phyloP scores from a whole-genome alignment of 306 rosid genomes.

The Quercus mongolica region DNA sequence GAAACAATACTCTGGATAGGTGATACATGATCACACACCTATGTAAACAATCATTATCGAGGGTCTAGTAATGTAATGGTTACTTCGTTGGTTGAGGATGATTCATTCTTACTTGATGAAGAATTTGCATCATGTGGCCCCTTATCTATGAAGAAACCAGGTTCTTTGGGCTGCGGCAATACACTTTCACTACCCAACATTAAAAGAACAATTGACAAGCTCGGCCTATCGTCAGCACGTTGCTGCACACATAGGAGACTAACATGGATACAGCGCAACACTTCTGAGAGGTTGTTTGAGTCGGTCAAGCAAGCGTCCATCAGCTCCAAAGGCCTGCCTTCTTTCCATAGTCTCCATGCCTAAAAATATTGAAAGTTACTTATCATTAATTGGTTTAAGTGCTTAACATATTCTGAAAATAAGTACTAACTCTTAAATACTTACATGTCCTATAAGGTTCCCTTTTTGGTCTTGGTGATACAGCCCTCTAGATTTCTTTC shows the following conservation, averaged over 20 bases:
- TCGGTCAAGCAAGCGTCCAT: slow-evolving; percentile 28
- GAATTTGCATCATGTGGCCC: background rate
- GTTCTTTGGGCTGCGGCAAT: slow-evolving; percentile 44
- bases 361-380: background rate
- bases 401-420: background rate
- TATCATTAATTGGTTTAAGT: background rate
- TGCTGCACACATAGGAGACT: slow-evolving; percentile 53
- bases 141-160: slow-evolving; percentile 35
- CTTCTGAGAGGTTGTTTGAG: slow-evolving; percentile 17
- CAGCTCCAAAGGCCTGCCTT: slow-evolving; percentile 32
- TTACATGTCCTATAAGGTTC: slow-evolving; percentile 52
- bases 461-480: slow-evolving; percentile 15
- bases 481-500: slow-evolving; percentile 46
- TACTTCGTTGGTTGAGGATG: slow-evolving; percentile 14
- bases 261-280: slow-evolving; percentile 44
- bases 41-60: slow-evolving; percentile 17
- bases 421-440: slow-evolving; percentile 4
- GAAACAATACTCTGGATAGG: background rate
- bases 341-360: slow-evolving; percentile 61
- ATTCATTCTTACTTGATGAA: slow-evolving; percentile 2
- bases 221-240: slow-evolving; percentile 32
- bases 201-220: slow-evolving; percentile 30
- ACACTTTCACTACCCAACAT: slow-evolving; percentile 35
- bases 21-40: too few species aligned
- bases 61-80: slow-evolving; percentile 20